Base-by-base conservation (phyloP, 1,139 yeast species). In the Spathaspora jeffriesii region DNA sequence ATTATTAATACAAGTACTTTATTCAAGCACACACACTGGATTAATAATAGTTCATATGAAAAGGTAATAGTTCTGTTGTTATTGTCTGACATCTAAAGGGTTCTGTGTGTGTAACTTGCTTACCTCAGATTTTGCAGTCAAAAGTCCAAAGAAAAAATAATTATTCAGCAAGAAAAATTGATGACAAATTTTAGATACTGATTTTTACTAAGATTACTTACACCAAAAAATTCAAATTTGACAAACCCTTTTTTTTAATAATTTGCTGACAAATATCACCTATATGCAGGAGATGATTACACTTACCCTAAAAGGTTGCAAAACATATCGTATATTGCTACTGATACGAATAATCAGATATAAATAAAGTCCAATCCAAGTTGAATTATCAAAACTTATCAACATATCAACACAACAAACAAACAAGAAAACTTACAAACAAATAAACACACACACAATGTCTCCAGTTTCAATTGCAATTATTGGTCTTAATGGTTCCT, bases 401-500 rank as follows among this genome's bases (percentile, higher is more conserved):
- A n/a, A n/a, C n/a, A n/a, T n/a, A n/a, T n/a, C n/a, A n/a, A 8
- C 25, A 22, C 9, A 25, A 8, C 9, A 10, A 25, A 25, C 28
- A 25, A 4, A 25, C n/a, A n/a, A n/a, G n/a, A n/a, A n/a, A 25
- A 25, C 28, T 10, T 13, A 25, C 10, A 25, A 25, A 25, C 28
- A 25, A 25, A 25, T 8, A 25, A 25, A 25, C 18, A 30, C 18
- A 27, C 6, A 30, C 15, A 20, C 25, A 25, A 21, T 27, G 23
- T 38, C 47, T 43, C 47, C 56, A 52, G 56, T 53, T 13, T 55
- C 72, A 42, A 63, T 84, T 54, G 88, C 84, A 30, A 61, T 84
- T 47, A 59, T 79, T 50, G 88, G 88, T 38, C 58, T 74, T 43
- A 68, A 73, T 49, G 88, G 89, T 28, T 52, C 63, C 51, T 64